Percentiles rank a stretch among this genome's conserved stretches.
phyloP scores from a whole-genome alignment of 2,329 filamentous ascomycete genomes.

The Xylariales sp. region DNA sequence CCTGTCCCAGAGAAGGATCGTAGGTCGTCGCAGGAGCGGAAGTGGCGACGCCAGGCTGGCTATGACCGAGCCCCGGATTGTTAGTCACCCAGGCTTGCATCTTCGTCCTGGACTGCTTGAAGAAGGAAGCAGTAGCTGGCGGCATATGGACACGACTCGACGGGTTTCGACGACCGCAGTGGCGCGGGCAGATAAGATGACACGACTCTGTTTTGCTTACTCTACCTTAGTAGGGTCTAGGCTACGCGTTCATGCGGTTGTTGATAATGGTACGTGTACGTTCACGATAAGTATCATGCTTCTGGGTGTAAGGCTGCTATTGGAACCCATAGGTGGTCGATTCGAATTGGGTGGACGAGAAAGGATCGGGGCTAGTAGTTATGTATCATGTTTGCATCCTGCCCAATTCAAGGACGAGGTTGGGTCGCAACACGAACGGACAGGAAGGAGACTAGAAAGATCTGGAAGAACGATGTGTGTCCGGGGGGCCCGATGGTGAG shows the following conservation, averaged over 20 bases:
- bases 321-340: conserved; percentile 28
- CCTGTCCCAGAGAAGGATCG: conserved; percentile 31
- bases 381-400: conserved; percentile 48
- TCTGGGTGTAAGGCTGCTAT: conserved; percentile 29
- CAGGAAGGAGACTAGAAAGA: conserved; percentile 29
- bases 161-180: conserved; percentile 33
- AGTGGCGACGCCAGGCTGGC: conserved; percentile 44
- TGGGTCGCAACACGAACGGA: conserved; percentile 46
- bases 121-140: conserved; percentile 46
- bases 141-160: conserved; percentile 44
- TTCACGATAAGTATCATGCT: conserved; percentile 21
- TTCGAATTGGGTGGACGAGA: conserved; percentile 44
- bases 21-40: conserved; percentile 42
- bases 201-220: conserved; percentile 38
- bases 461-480: conserved; percentile 34
- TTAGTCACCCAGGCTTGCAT: conserved; percentile 52
- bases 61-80: conserved; percentile 42
- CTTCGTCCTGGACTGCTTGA: conserved; percentile 49
- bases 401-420: conserved; percentile 47
- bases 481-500: conserved; percentile 25
- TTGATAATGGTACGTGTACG: conserved; percentile 32
- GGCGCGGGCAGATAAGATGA: conserved; percentile 31
- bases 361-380: conserved; percentile 42
- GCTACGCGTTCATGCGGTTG: conserved; percentile 28
- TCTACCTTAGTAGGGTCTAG: conserved; percentile 17